Base-by-base conservation (phyloP, 768 basidiomycete species). In the Crassisporium funariophilum region DNA sequence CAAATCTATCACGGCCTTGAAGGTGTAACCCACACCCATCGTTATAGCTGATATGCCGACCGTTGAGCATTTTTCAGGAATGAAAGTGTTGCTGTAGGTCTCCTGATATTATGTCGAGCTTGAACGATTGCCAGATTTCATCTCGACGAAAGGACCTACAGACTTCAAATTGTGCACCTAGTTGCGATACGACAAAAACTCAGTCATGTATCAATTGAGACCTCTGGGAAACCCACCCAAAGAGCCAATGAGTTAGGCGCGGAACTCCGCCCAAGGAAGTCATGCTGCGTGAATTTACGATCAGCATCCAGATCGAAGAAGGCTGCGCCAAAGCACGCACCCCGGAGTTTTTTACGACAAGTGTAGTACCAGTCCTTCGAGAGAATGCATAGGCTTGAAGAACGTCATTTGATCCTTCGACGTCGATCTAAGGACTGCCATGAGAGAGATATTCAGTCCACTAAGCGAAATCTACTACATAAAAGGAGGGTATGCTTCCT, bases 321-420 rank as follows among this genome's bases (percentile, higher is more conserved):
- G 13, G 19, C 58, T n/a, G n/a, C n/a, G n/a, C n/a, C n/a, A n/a
- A n/a, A n/a, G n/a, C n/a, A n/a, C 73, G 56, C 50, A 77, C 75
- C 17, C 78, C 78, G 12, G 77, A 75, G 49, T 79, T 80, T 53
- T 77, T 75, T 10, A 80, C 64, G 4, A 73, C 70, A 16, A 79
- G 49, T 6, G 75, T 73, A 16, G 74, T 55, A 19, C 56, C 53
- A 1, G 69, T 69, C 22, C 46, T 43, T 46, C 60, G 67, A 4
- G 71, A 66, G 52, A 78, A 80, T 13, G 46, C 58, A 40, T 76
- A 76, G 0, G 77, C 76, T 2, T 71, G 67, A 5, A 56, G 46
- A 2, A 79, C 68, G 46, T 79, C 77, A 16, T 59, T 46, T 8
- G 65, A 52, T 4, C 49, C 47, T 2, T 51, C 57, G 17, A 79